Percentiles rank a stretch among this genome's conserved stretches.
phyloP scores from a whole-genome alignment of 192 early-diverging fungal genomes.

The Mortierella hygrophila region DNA sequence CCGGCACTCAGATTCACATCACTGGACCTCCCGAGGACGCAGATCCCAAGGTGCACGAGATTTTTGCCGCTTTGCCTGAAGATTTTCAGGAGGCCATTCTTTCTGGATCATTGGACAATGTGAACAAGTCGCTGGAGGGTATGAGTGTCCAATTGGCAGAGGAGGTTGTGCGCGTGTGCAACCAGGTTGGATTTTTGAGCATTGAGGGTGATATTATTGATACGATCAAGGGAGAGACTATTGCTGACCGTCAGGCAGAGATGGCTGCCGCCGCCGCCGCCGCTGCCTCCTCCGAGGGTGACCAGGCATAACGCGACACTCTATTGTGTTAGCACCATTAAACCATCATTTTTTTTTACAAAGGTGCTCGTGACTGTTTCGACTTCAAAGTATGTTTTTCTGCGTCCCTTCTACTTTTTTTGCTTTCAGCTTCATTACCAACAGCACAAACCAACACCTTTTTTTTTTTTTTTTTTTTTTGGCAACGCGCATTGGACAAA shows the following conservation, averaged over 20 bases:
- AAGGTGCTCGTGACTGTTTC: conserved; percentile 15
- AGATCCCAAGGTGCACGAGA: conserved; percentile 71
- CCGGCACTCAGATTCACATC: conserved; percentile 78
- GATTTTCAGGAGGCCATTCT: conserved; percentile 83
- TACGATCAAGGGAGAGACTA: conserved; percentile 58
- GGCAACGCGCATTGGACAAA: neutral
- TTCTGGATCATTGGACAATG: conserved; percentile 81
- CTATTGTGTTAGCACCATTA: neutral
- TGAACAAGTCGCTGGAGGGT: conserved; percentile 84
- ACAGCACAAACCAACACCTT: neutral
- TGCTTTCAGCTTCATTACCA: neutral
- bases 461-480: conserved; percentile 2
- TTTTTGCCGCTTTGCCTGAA: conserved; percentile 77
- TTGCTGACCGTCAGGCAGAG: conserved; percentile 47
- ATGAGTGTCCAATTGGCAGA: conserved; percentile 81
- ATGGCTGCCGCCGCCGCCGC: conserved; percentile 44
- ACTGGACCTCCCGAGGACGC: conserved; percentile 72
- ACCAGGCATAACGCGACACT: neutral
- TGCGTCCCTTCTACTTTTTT: neutral
- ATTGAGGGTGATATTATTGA: conserved; percentile 59
- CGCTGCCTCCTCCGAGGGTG: conserved; percentile 12
- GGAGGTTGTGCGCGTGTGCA: conserved; percentile 78
- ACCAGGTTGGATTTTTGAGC: conserved; percentile 76
- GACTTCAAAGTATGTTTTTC: neutral
- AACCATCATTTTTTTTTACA: neutral